Percentiles rank a stretch among this genome's conserved stretches.
Conservation (phyloP, 140 eudicot genomes). For the Erigeron philadelphicus region DNA sequence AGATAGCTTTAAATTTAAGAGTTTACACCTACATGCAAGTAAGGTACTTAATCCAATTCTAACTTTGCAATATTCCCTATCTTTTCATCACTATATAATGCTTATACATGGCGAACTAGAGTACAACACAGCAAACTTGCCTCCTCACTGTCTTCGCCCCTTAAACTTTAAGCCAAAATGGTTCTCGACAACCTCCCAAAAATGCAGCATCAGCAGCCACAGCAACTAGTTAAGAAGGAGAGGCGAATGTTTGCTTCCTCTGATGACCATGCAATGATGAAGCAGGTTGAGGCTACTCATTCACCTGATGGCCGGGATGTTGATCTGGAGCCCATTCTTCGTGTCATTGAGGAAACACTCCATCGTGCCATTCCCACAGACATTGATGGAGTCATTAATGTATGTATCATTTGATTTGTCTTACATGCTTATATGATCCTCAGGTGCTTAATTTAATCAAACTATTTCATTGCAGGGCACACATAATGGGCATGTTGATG, state of each 20-base stretch:
- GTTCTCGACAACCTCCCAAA: conserved; percentile 30
- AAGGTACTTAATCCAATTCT: conserved; percentile 68
- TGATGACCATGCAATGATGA: conserved; percentile 66
- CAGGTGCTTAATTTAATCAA: background rate
- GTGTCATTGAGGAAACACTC: conserved; percentile 50
- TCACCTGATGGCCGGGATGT: conserved; percentile 66
- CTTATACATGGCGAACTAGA: conserved; percentile 19
- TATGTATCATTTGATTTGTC: conserved; percentile 23
- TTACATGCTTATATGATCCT: background rate
- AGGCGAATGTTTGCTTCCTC: conserved; percentile 57
- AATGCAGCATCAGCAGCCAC: conserved; percentile 32
- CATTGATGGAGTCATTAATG: conserved; percentile 40
- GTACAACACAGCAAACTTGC: conserved; percentile 31
- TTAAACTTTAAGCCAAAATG: conserved; percentile 31
- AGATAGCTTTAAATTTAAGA: conserved; percentile 38
- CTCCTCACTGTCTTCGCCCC: conserved; percentile 3
- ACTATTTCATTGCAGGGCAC: conserved; percentile 38
- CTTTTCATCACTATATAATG: conserved; percentile 47
- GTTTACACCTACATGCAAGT: conserved; percentile 50
- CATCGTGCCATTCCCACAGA: conserved; percentile 41
- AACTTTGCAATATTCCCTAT: conserved; percentile 34
- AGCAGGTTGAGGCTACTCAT: conserved; percentile 67
- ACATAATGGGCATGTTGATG: conserved; percentile 18
- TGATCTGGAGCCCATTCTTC: conserved; percentile 52
- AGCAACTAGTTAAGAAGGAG: conserved; percentile 38